These are phyloP conservation scores for Protomyces pachydermus DNA, from an alignment of 1,139 yeast species.

Conservation along the genomic window DNA sequence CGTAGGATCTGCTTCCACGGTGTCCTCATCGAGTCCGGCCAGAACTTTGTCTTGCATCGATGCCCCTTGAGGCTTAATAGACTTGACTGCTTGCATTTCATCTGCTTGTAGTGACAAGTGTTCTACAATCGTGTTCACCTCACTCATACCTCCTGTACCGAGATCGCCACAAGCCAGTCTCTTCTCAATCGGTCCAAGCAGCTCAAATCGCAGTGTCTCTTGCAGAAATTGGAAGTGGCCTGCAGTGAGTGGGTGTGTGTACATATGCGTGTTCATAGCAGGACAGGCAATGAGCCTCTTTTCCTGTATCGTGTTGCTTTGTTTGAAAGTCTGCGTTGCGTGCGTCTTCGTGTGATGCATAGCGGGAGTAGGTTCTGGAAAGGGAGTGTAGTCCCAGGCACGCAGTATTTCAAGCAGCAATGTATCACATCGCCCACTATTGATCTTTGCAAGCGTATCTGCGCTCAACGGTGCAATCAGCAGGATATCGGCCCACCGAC, in stretches of 20 bases:
- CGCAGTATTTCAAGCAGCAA: conserved; percentile 72
- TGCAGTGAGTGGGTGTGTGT: conserved; percentile 87
- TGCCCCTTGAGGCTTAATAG: not conserved
- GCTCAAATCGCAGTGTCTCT: conserved; percentile 65
- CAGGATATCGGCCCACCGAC: conserved; percentile 94
- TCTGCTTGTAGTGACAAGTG: not conserved
- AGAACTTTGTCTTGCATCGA: not conserved
- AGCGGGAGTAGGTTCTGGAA: not conserved
- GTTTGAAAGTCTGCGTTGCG: not conserved
- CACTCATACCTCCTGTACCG: conserved; percentile 97
- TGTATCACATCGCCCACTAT: conserved; percentile 89
- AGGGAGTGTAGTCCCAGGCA: conserved; percentile 73
- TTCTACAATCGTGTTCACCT: conserved; percentile 35
- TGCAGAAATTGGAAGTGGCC: conserved; percentile 63
- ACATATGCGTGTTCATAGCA: conserved; percentile 96
- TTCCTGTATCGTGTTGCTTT: not conserved
- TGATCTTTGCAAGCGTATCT: conserved; percentile 82
- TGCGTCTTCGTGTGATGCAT: not conserved
- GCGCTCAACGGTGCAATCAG: conserved; percentile 92
- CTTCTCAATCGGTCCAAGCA: conserved; percentile 87
- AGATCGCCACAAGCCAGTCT: conserved; percentile 93
- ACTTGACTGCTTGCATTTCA: not conserved
- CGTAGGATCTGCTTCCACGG: not conserved
- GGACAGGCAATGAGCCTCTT: conserved; percentile 72
- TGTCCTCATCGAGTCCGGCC: not conserved